These are phyloP conservation scores for Colletotrichum viniferum DNA, from an alignment of 2,329 filamentous ascomycete genomes.

Conservation along the genomic window DNA sequence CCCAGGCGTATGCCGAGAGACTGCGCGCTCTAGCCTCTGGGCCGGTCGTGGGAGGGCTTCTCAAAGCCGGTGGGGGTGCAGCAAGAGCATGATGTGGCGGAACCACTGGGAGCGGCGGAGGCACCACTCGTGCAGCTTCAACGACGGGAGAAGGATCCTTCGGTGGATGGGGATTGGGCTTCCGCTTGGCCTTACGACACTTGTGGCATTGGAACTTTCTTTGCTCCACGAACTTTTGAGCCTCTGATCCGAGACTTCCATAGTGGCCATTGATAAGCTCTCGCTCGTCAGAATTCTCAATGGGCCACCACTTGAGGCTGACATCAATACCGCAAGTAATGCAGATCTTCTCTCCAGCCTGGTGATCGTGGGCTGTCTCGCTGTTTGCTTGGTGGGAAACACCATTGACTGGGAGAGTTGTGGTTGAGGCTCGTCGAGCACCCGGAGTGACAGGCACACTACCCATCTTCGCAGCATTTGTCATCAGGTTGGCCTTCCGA, in stretches of 20 bases:
- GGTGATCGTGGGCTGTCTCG: conserved; percentile 19
- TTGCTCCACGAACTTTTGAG: conserved; percentile 63
- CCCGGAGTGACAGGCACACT: conserved; percentile 35
- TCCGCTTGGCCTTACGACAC: conserved; percentile 63
- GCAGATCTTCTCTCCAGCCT: conserved; percentile 60
- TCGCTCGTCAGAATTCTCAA: conserved; percentile 56
- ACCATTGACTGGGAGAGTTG: conserved; percentile 37
- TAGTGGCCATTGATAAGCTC: conserved; percentile 56
- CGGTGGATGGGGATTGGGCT: conserved; percentile 38
- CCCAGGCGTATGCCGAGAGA: conserved; percentile 18
- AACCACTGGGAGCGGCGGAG: conserved; percentile 27
- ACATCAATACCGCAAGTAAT: conserved; percentile 71
- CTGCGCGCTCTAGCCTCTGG: conserved; percentile 22
- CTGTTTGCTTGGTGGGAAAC: conserved; percentile 2
- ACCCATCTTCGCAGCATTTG: conserved; percentile 63
- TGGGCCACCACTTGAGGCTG: conserved; percentile 76
- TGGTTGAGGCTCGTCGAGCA: conserved; percentile 62
- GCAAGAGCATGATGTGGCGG: conserved; percentile 28
- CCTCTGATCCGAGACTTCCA: conserved; percentile 57
- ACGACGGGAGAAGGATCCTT: conserved; percentile 10
- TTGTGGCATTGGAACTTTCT: conserved; percentile 77
- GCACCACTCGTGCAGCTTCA: neutral
- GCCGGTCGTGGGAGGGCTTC: conserved; percentile 18
- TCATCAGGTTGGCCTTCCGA: conserved; percentile 84
- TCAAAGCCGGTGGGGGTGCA: conserved; percentile 22